phyloP scores from a whole-genome alignment of 139 green algal species.

The Chlorella sp. region DNA sequence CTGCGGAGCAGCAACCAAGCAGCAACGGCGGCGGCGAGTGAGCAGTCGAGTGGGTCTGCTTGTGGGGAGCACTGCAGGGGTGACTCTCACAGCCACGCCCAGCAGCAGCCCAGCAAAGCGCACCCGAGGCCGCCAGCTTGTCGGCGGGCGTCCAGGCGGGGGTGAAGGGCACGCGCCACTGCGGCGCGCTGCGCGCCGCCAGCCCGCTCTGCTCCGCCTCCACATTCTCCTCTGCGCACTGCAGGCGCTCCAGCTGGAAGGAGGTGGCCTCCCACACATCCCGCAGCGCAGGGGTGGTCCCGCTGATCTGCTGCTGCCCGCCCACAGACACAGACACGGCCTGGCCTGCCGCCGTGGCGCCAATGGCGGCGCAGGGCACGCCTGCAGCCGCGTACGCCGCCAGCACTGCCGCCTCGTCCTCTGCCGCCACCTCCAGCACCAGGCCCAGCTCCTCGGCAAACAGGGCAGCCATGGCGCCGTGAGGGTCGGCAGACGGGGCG shows the following conservation, averaged over 20 bases:
- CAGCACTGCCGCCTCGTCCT: conserved; percentile 66
- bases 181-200: conserved; percentile 60
- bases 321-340: conserved; percentile 71
- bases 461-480: conserved; percentile 69
- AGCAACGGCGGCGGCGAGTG: too few relatives aligned
- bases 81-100: too few relatives aligned
- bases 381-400: conserved; percentile 74
- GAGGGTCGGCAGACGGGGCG: conserved; percentile 22
- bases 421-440: conserved; percentile 88
- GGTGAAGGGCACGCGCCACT: conserved; percentile 88
- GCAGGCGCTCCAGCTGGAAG: conserved; percentile 93
- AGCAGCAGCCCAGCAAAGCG: background rate
- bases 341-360: conserved; percentile 44
- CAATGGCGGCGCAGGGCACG: conserved; percentile 77
- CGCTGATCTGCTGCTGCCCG: conserved; percentile 51
- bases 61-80: too few relatives aligned
- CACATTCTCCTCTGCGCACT: conserved; percentile 84
- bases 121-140: conserved; percentile 58
- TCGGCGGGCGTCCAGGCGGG: conserved; percentile 77
- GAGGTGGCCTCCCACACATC: conserved; percentile 95
- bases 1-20: too few relatives aligned
- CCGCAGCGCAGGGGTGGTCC: conserved; percentile 69
- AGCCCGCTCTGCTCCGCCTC: conserved; percentile 79
- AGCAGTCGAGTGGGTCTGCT: too few relatives aligned
- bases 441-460: conserved; percentile 98